phyloP scores from a whole-genome alignment of 2,329 filamentous ascomycete genomes.

The Clonostachys chloroleuca region DNA sequence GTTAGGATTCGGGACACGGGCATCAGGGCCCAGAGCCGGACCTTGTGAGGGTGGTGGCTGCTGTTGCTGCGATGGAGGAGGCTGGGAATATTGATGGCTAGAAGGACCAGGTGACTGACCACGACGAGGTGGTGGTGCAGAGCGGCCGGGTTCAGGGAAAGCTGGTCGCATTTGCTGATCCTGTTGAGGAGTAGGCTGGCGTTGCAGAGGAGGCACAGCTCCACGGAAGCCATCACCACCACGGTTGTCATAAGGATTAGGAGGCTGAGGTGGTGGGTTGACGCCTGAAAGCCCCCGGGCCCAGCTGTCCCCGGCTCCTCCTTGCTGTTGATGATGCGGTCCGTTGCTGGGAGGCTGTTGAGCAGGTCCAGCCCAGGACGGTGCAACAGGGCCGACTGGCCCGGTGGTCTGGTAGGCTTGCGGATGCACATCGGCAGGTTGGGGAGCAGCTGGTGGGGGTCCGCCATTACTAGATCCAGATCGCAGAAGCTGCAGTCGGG shows the following conservation, averaged over 20 bases:
- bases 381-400: constrained; percentile 68
- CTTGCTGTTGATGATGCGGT: constrained; percentile 42
- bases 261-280: constrained; percentile 68
- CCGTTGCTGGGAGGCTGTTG: constrained; percentile 46
- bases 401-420: constrained; percentile 85
- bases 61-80: constrained; percentile 27
- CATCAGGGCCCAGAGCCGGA: constrained; percentile 44
- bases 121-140: constrained; percentile 32
- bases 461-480: constrained; percentile 72
- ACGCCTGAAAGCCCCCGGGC: constrained; percentile 73
- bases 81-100: constrained; percentile 47
- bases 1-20: constrained; percentile 56
- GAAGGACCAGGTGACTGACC: constrained; percentile 48
- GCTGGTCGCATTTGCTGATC: constrained; percentile 55
- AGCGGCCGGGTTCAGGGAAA: constrained; percentile 45
- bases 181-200: constrained; percentile 73
- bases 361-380: constrained; percentile 78
- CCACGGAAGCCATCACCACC: constrained; percentile 62
- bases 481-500: constrained; percentile 82
- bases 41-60: constrained; percentile 2
- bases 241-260: constrained; percentile 77
- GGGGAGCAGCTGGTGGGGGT: constrained; percentile 71
- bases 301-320: constrained; percentile 42
- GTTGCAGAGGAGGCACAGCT: constrained; percentile 60
- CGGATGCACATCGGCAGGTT: constrained; percentile 93